Evolutionary conservation across 805 yeast genomes (phyloP).

Genomic region (Barnettozyma vustinii): DNA sequence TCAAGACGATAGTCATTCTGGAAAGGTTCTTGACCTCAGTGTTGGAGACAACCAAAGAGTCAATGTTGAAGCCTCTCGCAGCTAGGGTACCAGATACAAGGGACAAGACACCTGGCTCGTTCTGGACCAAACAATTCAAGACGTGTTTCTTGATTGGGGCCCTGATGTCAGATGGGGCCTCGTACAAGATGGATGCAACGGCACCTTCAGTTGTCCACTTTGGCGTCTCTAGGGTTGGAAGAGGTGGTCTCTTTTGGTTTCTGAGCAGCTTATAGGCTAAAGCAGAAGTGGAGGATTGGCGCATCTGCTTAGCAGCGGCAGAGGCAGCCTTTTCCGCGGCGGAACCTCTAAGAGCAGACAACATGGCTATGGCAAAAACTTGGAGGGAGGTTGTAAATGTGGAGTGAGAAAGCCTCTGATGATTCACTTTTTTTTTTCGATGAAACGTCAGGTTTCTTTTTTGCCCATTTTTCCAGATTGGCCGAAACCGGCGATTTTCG

Average conservation of each 20-base stretch:
- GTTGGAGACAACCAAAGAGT: constrained; percentile 92
- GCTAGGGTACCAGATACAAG: constrained; percentile 93
- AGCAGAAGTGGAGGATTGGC: constrained; percentile 76
- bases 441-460: background rate
- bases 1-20: constrained; percentile 92
- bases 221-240: constrained; percentile 91
- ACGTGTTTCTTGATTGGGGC: constrained; percentile 81
- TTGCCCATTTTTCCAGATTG: background rate
- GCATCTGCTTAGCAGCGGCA: constrained; percentile 10
- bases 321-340: constrained; percentile 2
- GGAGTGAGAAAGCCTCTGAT: constrained; percentile 1
- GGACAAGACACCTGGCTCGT: constrained; percentile 96
- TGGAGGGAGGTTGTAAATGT: background rate
- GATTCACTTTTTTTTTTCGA: constrained; percentile 1
- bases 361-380: background rate
- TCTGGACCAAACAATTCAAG: constrained; percentile 93
- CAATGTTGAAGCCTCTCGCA: constrained; percentile 97
- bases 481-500: background rate
- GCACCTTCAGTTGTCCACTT: constrained; percentile 96
- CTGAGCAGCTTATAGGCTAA: constrained; percentile 88
- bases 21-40: constrained; percentile 94
- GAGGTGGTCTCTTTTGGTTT: constrained; percentile 78
- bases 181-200: constrained; percentile 90
- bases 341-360: constrained; percentile 2
- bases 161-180: constrained; percentile 56